phyloP scores from a whole-genome alignment of 2,329 filamentous ascomycete species.

The Helicocarpus griseus region DNA sequence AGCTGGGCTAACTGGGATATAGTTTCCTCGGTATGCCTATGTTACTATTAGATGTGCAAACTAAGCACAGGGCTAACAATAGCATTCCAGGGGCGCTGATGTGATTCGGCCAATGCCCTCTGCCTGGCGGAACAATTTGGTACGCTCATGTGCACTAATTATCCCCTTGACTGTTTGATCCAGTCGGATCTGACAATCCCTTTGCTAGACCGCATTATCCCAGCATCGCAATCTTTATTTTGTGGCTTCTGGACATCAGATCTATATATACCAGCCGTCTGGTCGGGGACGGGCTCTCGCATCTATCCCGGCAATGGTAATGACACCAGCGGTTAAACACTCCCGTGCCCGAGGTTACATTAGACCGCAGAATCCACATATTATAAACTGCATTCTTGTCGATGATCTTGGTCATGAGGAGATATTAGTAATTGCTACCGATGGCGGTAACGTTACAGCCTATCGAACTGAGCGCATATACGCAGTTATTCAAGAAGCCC shows the following conservation, averaged over 20 bases:
- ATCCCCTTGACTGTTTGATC: constrained; percentile 1
- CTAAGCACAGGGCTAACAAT: background rate
- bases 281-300: constrained; percentile 32
- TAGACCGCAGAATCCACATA: constrained; percentile 45
- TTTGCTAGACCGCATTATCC: constrained; percentile 32
- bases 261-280: constrained; percentile 37
- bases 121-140: constrained; percentile 36
- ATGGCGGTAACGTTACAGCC: constrained; percentile 65
- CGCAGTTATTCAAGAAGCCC: constrained; percentile 31
- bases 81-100: background rate
- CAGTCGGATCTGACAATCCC: background rate
- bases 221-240: constrained; percentile 40
- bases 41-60: constrained; percentile 11
- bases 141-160: constrained; percentile 14
- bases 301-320: constrained; percentile 29
- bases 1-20: background rate
- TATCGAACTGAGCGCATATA: constrained; percentile 53
- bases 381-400: constrained; percentile 59
- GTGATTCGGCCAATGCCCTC: background rate
- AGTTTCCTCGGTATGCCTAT: constrained; percentile 20
- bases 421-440: constrained; percentile 56
- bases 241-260: constrained; percentile 29
- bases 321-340: constrained; percentile 33
- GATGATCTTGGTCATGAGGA: constrained; percentile 62
- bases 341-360: constrained; percentile 43